These are phyloP conservation scores for Sungouiella thailandica DNA, from an alignment of 805 yeast species.

Conservation along the genomic window DNA sequence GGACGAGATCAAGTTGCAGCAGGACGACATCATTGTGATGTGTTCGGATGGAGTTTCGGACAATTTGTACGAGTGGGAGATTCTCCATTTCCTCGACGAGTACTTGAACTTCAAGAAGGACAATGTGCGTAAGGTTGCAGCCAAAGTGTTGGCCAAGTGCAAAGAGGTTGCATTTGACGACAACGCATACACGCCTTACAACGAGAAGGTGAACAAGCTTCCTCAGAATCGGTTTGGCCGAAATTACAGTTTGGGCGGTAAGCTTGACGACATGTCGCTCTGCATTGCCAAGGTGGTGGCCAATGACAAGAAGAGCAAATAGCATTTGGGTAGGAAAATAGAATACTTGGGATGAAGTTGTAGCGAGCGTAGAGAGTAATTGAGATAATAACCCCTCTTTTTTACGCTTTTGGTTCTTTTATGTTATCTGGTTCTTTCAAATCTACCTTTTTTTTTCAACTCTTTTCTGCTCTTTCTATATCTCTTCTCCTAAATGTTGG, in stretches of 20 bases:
- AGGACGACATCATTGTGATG: slow-evolving; percentile 40
- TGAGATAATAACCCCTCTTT: no score
- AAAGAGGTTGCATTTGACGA: slow-evolving; percentile 50
- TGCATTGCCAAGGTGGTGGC: slow-evolving; percentile 42
- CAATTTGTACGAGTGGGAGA: slow-evolving; percentile 47
- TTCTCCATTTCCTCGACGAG: slow-evolving; percentile 32
- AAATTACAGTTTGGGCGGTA: slow-evolving; percentile 52
- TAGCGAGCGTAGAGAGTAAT: no score
- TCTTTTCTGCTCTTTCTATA: no score
- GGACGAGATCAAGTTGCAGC: slow-evolving; percentile 33
- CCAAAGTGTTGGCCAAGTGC: slow-evolving; percentile 36
- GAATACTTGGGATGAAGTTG: no score
- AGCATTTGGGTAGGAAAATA: no score
- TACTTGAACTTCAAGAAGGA: slow-evolving; percentile 23
- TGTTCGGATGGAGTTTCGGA: slow-evolving; percentile 55
- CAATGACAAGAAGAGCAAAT: slow-evolving; percentile 1
- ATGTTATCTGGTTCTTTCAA: no score
- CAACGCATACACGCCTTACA: slow-evolving; percentile 49
- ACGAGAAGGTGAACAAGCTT: slow-evolving; percentile 43
- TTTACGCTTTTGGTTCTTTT: no score
- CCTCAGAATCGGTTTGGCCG: no score
- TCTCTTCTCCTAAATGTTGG: slow-evolving; percentile 19
- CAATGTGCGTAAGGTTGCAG: slow-evolving; percentile 36
- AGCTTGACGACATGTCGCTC: slow-evolving; percentile 50
- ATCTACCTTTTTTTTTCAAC: no score